Evolutionary conservation across 192 early-diverging fungal species (phyloP).

Genomic region (Polychytrium aggregatum): DNA sequence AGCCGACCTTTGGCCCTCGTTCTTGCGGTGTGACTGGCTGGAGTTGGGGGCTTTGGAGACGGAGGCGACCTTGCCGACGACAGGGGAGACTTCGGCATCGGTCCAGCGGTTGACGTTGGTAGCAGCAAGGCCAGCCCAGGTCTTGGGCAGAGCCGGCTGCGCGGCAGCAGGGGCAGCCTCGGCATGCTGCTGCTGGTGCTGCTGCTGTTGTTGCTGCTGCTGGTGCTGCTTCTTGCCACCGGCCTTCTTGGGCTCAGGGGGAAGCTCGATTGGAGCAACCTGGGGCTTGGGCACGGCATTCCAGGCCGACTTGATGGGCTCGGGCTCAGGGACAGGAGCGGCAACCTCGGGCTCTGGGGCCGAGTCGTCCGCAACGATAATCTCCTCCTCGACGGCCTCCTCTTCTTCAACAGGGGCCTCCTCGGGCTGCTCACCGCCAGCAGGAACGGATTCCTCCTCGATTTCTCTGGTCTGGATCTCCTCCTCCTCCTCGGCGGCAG

Average conservation of each 20-base stretch:
- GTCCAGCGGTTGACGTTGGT: slow-evolving; percentile 14
- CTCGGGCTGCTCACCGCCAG: too few species aligned
- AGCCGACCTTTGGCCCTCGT: slow-evolving; percentile 8
- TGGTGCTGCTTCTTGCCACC: too few species aligned
- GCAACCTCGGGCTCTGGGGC: background rate
- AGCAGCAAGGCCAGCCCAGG: slow-evolving; percentile 71
- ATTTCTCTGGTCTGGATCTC: slow-evolving; percentile 3
- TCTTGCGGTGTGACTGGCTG: background rate
- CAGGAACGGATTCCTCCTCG: slow-evolving; percentile 4
- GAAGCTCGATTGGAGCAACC: background rate
- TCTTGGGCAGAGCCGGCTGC: slow-evolving; percentile 41
- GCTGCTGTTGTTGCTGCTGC: too few species aligned
- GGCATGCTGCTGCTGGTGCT: too few species aligned
- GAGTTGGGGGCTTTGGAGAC: background rate
- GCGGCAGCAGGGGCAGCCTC: slow-evolving; percentile 25
- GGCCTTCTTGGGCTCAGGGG: background rate
- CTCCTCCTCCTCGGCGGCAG: slow-evolving; percentile 8
- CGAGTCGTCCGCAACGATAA: slow-evolving; percentile 9
- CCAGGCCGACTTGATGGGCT: too few species aligned
- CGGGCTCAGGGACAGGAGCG: too few species aligned
- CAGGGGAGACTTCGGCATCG: too few species aligned
- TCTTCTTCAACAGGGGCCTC: too few species aligned
- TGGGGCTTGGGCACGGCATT: background rate
- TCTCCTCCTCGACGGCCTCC: too few species aligned
- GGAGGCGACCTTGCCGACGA: background rate